A percentile compares a stretch with the other conserved stretches of the same genome.
Evolutionary conservation across 2,329 filamentous ascomycete species (phyloP).

Genomic region (Penicillium sp.): DNA sequence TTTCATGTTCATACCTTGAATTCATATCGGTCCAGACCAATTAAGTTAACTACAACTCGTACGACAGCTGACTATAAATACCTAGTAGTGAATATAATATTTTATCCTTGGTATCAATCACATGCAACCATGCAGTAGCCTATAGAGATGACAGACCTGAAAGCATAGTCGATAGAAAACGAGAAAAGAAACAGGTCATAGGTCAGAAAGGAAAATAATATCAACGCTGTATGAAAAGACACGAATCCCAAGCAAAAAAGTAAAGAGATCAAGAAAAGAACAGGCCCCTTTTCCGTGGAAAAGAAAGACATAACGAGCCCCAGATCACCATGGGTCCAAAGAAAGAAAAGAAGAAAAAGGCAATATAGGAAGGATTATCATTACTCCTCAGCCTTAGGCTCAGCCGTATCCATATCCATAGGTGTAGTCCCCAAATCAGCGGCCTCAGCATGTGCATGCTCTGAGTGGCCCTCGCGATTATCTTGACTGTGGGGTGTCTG

Average conservation of each 20-base stretch:
- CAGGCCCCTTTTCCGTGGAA: not conserved
- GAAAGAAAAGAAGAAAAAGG: slow-evolving; percentile 7
- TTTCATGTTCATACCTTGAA: not conserved
- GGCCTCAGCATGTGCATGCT: slow-evolving; percentile 14
- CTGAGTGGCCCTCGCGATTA: slow-evolving; percentile 9
- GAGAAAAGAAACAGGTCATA: not conserved
- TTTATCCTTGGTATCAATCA: not conserved
- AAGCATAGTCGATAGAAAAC: not conserved
- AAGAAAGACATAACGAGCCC: slow-evolving; percentile 4
- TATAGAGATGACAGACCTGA: not conserved
- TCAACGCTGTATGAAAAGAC: not conserved
- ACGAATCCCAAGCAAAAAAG: not conserved
- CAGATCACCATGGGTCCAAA: not conserved
- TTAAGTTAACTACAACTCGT: not conserved
- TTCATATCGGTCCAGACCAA: not conserved
- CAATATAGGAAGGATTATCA: not conserved
- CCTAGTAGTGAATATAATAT: not conserved
- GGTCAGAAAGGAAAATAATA: not conserved
- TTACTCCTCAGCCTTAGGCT: slow-evolving; percentile 34
- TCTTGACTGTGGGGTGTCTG: slow-evolving; percentile 18
- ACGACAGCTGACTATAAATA: not conserved
- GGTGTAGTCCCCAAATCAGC: slow-evolving; percentile 32
- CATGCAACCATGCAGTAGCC: not conserved
- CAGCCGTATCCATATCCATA: slow-evolving; percentile 40
- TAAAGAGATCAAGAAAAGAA: slow-evolving; percentile 6